Evolutionary conservation across 805 yeast species (phyloP), one percentile per base, ranked within the genome.

Genomic region (Pichia kluyveri): DNA sequence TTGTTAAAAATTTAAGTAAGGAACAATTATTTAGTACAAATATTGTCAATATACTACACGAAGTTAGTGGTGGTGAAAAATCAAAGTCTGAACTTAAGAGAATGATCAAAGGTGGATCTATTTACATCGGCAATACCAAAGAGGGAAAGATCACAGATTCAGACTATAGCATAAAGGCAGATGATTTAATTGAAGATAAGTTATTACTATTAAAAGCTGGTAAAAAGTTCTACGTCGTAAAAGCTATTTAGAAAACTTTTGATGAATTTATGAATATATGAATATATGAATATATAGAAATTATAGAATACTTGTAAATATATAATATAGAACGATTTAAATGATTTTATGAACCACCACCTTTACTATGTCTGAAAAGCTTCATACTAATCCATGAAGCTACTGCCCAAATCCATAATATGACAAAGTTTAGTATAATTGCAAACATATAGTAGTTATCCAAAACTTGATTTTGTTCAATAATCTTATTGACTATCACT

Each of bases 341-440:
- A 27, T 36, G 12, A 23, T 34, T 28, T 46, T 47, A 49, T 41
- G 53, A 61, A 10, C 70, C 71, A 26, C 77, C 74, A 8, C 88
- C 88, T 55, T 80, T 83, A 23, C 93, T 83, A 59, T 86, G 93
- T 48, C 88, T 70, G 65, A 86, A 86, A 48, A 86, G 67, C 62
- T 86, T 86, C 75, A 86, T 71, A 37, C 93, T 90, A 41, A 80
- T 70, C 95, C 95, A 86, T 11, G 89, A 78, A 4, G 75, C 66
- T 10, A 80, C 65, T 40, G 89, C 78, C 95, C 95, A 86, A 6
- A 79, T 61, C 85, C 86, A 80, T 4, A 67, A 43, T 5, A 67
- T 56, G 23, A 61, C 66, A 46, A 62, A 65, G 38, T 59, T 65
- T 23, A 67, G 51, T 26, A 63, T 59, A 40, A 67, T 57, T 8